A percentile compares a stretch with the other conserved stretches of the same genome.
Evolutionary conservation across 1,139 yeast species (phyloP).

Genomic region (Pichia sp.): DNA sequence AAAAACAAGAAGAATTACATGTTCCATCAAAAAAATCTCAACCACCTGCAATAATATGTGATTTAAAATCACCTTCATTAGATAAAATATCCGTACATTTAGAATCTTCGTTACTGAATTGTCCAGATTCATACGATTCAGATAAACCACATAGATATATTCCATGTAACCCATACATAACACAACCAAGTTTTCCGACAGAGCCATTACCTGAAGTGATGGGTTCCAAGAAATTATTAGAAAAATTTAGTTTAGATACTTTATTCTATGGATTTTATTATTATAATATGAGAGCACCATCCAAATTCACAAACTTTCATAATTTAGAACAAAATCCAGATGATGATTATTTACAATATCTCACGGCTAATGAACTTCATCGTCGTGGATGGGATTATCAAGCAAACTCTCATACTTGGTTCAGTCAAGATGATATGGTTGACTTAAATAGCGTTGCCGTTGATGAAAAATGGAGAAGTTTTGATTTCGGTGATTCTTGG

Average conservation of each 20-base stretch:
- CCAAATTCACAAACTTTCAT: slow-evolving; percentile 22
- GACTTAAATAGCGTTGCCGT: slow-evolving; percentile 14
- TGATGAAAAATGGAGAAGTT: slow-evolving; percentile 53
- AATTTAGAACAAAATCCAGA: slow-evolving; percentile 15
- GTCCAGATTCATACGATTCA: slow-evolving; percentile 91
- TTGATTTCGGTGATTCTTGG: slow-evolving; percentile 91
- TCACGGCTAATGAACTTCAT: slow-evolving; percentile 79
- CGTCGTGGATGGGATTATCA: slow-evolving; percentile 88
- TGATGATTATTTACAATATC: slow-evolving; percentile 60
- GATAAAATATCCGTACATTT: slow-evolving; percentile 51
- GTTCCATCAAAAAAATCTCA: slow-evolving; percentile 17
- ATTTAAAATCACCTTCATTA: slow-evolving; percentile 46
- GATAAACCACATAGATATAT: slow-evolving; percentile 78
- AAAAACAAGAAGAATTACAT: slow-evolving; percentile 15
- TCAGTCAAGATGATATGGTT: slow-evolving; percentile 45
- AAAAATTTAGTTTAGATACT: slow-evolving; percentile 80
- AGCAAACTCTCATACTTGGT: slow-evolving; percentile 77
- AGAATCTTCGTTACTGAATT: slow-evolving; percentile 73
- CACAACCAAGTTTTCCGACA: slow-evolving; percentile 86
- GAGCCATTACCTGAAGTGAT: slow-evolving; percentile 63
- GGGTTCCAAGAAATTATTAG: slow-evolving; percentile 47
- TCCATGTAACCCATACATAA: slow-evolving; percentile 83
- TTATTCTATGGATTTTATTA: slow-evolving; percentile 89
- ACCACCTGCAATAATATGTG: slow-evolving; percentile 17
- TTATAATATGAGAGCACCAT: slow-evolving; percentile 36